Evolutionary conservation across 805 yeast species (phyloP), one percentile per base, ranked within the genome.

Genomic region (Jamesozyma rosinii): DNA sequence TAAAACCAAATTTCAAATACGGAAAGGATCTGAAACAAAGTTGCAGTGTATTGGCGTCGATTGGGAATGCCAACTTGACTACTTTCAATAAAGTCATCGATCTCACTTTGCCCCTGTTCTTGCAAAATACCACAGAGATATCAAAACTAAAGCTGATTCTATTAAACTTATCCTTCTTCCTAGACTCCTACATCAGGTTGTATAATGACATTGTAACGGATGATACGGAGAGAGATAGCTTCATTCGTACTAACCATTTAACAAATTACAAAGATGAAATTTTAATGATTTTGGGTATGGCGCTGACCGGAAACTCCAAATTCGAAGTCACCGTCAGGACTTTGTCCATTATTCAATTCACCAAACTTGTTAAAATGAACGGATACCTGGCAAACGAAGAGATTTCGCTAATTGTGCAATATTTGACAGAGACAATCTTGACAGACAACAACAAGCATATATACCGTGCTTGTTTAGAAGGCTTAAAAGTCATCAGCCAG

Each of bases 301-400:
- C 85, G 4, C 67, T 89, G 39, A 75, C 81, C 57, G 72, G 82
- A 0, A 72, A 84, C 0, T 77, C 95, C 0, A 72, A 70, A 29
- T 64, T 76, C 26, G 95, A 85, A 53, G 79, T 79, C 10, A 76
- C 88, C 1, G 68, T 87, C 44, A 72, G 87, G 53, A 71, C 82
- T 22, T 65, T 81, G 34, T 75, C 92, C 1, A 66, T 83, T 24
- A 76, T 76, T 42, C 84, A 83, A 37, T 69, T 87, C 40, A 70
- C 78, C 0, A 75, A 76, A 40, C 54, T 86, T 35, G 66, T 79
- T 8, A 64, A 68, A 26, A 64, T 83, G 50, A 59, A 64, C 2
- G 65, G 63, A 1, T 79, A 76, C 49, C 62, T 87, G 38, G 60
- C 61, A 14, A 49, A 53, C 3, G 74, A 75, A 41, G 95, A 87